Evolutionary conservation across 352 stramenopile genomes (phyloP).

Genomic region (Elongisporangium senticosum): DNA sequence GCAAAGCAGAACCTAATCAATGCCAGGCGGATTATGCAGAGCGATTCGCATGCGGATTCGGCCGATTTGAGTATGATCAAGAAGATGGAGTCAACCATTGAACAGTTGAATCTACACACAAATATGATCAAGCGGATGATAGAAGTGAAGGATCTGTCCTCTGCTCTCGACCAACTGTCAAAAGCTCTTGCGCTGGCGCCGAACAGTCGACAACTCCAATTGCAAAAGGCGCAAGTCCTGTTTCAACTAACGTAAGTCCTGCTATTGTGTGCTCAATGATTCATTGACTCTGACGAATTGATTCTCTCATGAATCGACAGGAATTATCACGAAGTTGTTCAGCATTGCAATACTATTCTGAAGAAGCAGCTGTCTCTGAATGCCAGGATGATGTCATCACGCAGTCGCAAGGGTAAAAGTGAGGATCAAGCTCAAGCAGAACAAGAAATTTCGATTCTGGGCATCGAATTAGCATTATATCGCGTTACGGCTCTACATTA

Average conservation of each 20-base stretch:
- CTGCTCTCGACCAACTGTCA: slow-evolving; percentile 42
- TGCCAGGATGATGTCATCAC: neutral
- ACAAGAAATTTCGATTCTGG: slow-evolving; percentile 40
- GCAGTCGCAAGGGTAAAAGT: neutral
- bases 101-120: slow-evolving; percentile 38
- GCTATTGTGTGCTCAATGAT: neutral
- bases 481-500: slow-evolving; percentile 67
- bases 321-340: slow-evolving; percentile 40
- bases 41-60: slow-evolving; percentile 15
- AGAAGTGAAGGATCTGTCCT: slow-evolving; percentile 36
- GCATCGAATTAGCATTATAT: slow-evolving; percentile 56
- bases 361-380: slow-evolving; percentile 37
- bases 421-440: slow-evolving; percentile 10
- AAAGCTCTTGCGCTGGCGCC: slow-evolving; percentile 47
- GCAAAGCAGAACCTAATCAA: slow-evolving; percentile 47
- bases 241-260: slow-evolving; percentile 60
- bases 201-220: slow-evolving; percentile 44
- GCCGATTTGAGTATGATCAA: slow-evolving; percentile 34
- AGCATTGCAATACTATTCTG: slow-evolving; percentile 46
- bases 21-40: slow-evolving; percentile 32
- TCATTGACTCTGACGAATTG: slow-evolving; percentile 1
- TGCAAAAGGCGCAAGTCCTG: slow-evolving; percentile 56
- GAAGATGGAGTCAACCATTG: slow-evolving; percentile 52
- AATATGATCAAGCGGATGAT: slow-evolving; percentile 57
- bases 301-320: slow-evolving; percentile 18